A percentile compares a stretch with the other conserved stretches of the same genome.
Evolutionary conservation across 371 early-diverging fungal genomes (phyloP).

Genomic region (Saksenaea oblongispora): DNA sequence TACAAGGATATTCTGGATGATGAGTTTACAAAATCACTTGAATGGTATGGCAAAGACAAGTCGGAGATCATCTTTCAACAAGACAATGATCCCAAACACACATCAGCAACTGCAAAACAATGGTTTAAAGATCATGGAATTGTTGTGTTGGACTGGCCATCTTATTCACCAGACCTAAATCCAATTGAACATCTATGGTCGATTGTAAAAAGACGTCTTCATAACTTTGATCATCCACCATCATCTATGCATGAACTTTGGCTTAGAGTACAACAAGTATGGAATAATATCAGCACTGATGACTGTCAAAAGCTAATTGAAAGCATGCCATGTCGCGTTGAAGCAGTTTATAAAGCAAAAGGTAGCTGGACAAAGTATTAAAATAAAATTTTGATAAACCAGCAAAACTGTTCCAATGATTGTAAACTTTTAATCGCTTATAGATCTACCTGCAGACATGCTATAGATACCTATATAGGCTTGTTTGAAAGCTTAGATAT

Average conservation of each 20-base stretch:
- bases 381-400: background rate
- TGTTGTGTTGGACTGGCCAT: constrained; percentile 32
- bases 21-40: constrained; percentile 4
- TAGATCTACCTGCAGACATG: no score
- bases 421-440: no score
- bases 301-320: background rate
- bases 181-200: constrained; percentile 31
- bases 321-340: background rate
- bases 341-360: constrained; percentile 9
- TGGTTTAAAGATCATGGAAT: constrained; percentile 13
- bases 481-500: no score
- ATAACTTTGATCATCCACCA: background rate
- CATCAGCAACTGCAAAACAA: constrained; percentile 15
- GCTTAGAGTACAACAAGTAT: constrained; percentile 1
- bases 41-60: constrained; percentile 13
- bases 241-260: constrained; percentile 3
- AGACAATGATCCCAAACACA: constrained; percentile 37
- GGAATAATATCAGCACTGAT: background rate
- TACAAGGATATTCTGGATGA: constrained; percentile 23
- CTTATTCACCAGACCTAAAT: constrained; percentile 39
- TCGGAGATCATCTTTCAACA: constrained; percentile 29
- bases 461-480: no score
- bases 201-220: background rate
- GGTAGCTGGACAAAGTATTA: constrained; percentile 5
- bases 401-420: no score